Evolutionary conservation across 2,329 filamentous ascomycete species (phyloP).

Genomic region (Bipolaris sorokiniana): DNA sequence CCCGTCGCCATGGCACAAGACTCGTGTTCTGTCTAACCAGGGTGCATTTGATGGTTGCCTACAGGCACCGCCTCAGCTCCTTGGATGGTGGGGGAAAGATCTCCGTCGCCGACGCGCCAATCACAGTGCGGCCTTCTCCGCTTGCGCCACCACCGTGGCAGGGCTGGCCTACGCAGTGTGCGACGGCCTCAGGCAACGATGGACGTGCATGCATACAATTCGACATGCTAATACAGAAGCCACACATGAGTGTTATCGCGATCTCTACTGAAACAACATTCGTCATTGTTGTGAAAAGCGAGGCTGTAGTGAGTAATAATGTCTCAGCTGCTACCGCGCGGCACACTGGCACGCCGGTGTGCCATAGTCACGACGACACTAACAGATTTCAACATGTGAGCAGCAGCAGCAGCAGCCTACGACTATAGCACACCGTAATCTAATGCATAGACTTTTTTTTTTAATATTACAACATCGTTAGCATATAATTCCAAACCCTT

Average conservation of each 20-base stretch:
- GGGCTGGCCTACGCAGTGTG: background rate
- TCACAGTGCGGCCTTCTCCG: constrained; percentile 11
- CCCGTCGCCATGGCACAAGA: constrained; percentile 35
- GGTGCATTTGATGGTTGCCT: constrained; percentile 44
- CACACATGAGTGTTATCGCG: background rate
- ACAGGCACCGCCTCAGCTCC: constrained; percentile 23
- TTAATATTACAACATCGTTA: constrained; percentile 2
- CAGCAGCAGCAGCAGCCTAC: background rate
- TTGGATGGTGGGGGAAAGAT: constrained; percentile 9
- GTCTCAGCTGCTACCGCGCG: background rate
- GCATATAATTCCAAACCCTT: background rate
- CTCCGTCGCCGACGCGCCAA: constrained; percentile 9
- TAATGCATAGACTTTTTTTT: background rate
- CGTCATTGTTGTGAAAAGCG: background rate
- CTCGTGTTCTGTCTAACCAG: constrained; percentile 26
- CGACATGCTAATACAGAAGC: too few relatives aligned
- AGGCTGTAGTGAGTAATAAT: background rate
- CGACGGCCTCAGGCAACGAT: background rate
- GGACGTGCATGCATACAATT: background rate
- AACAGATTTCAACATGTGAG: background rate
- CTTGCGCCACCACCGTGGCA: constrained; percentile 12
- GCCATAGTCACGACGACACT: constrained; percentile 1
- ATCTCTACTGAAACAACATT: background rate
- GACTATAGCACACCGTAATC: background rate
- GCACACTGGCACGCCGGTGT: background rate